A percentile compares a stretch with the other conserved stretches of the same genome.
phyloP scores from a whole-genome alignment of 2,329 filamentous ascomycete species.

The Colletotrichum phormii region DNA sequence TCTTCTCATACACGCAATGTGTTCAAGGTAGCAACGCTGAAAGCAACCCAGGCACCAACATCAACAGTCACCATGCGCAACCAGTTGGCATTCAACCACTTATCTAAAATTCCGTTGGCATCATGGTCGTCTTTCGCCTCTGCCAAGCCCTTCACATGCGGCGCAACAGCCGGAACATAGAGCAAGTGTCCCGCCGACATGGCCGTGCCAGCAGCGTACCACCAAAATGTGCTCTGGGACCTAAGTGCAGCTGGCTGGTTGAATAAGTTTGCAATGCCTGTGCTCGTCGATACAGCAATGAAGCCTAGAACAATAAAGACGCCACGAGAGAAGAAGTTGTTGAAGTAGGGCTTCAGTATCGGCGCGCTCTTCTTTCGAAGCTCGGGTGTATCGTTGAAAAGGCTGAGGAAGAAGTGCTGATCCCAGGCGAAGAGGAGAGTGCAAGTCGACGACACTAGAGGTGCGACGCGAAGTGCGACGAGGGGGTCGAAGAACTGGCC shows the following conservation, averaged over 20 bases:
- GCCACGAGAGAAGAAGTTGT: constrained; percentile 39
- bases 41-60: constrained; percentile 12
- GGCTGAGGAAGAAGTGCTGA: constrained; percentile 36
- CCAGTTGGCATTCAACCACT: constrained; percentile 7
- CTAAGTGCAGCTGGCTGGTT: neutral
- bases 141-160: neutral
- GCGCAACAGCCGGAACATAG: constrained; percentile 43
- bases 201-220: constrained; percentile 45
- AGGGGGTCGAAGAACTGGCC: constrained; percentile 36
- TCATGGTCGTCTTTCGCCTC: neutral
- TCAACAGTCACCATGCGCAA: constrained; percentile 4
- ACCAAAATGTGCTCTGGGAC: constrained; percentile 38
- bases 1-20: neutral
- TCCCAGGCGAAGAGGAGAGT: constrained; percentile 44
- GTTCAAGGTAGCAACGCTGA: neutral
- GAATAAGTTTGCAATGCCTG: neutral
- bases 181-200: constrained; percentile 46
- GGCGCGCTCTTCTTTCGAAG: constrained; percentile 18
- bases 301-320: constrained; percentile 24
- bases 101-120: neutral
- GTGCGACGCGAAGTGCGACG: constrained; percentile 43
- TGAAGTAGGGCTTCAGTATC: constrained; percentile 44
- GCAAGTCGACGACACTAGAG: constrained; percentile 45
- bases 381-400: constrained; percentile 29
- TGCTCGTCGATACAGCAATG: neutral